A percentile compares a stretch with the other conserved stretches of the same genome.
Evolutionary conservation across 495 filamentous ascomycete species (phyloP).

Genomic region (Talaromyces borbonicus): DNA sequence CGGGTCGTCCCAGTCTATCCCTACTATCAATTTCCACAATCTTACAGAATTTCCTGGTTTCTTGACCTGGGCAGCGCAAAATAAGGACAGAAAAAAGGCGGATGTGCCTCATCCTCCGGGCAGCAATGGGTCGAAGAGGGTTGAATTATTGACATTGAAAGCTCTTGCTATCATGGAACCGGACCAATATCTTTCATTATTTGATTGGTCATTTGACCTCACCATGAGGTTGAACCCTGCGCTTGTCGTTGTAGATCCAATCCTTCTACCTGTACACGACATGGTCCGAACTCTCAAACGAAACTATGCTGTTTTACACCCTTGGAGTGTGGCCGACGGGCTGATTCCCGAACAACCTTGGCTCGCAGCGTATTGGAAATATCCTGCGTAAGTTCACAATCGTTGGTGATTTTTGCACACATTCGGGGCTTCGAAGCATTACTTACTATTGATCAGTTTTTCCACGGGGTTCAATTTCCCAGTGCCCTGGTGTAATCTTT

Average conservation of each 20-base stretch:
- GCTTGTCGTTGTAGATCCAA: not conserved
- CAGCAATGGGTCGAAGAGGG: not conserved
- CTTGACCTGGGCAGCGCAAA: not conserved
- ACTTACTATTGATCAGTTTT: not conserved
- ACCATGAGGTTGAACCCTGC: not conserved
- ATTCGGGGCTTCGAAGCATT: no score
- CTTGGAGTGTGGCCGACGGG: not conserved
- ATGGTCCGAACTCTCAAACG: slow-evolving; percentile 13
- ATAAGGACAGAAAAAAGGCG: not conserved
- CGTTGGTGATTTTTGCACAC: no score
- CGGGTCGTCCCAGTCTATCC: not conserved
- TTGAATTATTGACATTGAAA: not conserved
- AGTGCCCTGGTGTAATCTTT: not conserved
- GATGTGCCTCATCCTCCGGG: not conserved
- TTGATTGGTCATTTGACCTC: not conserved
- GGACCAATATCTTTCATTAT: not conserved
- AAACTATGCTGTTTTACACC: not conserved
- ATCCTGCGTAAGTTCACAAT: slow-evolving; percentile 29
- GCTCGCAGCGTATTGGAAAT: slow-evolving; percentile 37
- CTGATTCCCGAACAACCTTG: slow-evolving; percentile 13
- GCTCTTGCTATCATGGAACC: not conserved
- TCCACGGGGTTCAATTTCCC: not conserved
- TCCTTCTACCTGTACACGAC: not conserved
- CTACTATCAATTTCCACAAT: slow-evolving; percentile 14
- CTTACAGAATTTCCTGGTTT: slow-evolving; percentile 20